These are phyloP conservation scores for Fraxinus angustifolia DNA, from an alignment of 305 asterid genomes.

Conservation along the genomic window DNA sequence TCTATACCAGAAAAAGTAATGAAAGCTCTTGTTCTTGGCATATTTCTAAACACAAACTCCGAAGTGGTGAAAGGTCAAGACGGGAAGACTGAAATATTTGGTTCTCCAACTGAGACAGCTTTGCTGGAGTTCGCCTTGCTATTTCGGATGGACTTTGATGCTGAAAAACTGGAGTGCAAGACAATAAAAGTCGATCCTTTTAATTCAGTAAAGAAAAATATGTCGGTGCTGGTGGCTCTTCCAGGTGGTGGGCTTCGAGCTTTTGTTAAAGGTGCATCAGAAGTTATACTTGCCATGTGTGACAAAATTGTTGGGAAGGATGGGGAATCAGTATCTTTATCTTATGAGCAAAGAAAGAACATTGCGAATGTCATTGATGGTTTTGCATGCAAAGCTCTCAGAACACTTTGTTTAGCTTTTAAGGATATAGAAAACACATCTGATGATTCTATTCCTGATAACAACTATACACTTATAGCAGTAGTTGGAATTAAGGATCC, in stretches of 20 bases:
- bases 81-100: constrained; percentile 51
- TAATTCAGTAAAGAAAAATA: constrained; percentile 70
- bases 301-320: constrained; percentile 48
- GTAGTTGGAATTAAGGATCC: constrained; percentile 81
- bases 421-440: constrained; percentile 39
- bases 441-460: constrained; percentile 47
- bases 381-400: constrained; percentile 65
- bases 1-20: constrained; percentile 34
- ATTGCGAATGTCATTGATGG: constrained; percentile 46
- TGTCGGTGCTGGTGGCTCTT: constrained; percentile 64
- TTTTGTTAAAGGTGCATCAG: constrained; percentile 76
- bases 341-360: constrained; percentile 46
- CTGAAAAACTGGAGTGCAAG: constrained; percentile 28
- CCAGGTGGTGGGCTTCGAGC: constrained; percentile 47
- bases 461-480: constrained; percentile 54
- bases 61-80: constrained; percentile 58
- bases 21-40: constrained; percentile 38
- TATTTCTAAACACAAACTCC: constrained; percentile 61
- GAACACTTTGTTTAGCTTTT: constrained; percentile 74
- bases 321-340: constrained; percentile 46
- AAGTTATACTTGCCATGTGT: constrained; percentile 56
- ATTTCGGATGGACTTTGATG: constrained; percentile 36
- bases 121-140: constrained; percentile 60
- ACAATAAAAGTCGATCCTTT: constrained; percentile 68
- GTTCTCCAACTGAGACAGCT: constrained; percentile 85